These are phyloP conservation scores for Delonix regia DNA, from an alignment of 306 rosid species.

Conservation along the genomic window DNA sequence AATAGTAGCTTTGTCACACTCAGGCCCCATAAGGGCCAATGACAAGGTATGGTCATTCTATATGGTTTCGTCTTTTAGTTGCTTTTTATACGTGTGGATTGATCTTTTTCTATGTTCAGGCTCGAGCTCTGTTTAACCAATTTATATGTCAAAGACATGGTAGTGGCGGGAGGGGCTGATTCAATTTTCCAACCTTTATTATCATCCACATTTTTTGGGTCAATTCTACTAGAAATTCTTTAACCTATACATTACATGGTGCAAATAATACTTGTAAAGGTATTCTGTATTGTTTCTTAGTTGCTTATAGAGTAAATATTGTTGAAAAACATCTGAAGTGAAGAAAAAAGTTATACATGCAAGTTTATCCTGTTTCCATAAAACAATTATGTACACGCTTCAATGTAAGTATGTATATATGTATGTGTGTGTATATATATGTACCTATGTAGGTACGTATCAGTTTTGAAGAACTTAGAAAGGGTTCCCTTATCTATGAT, in stretches of 20 bases:
- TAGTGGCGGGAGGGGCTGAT: constrained; percentile 80
- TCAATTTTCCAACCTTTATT: constrained; percentile 23
- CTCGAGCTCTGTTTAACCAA: constrained; percentile 84
- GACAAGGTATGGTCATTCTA: constrained; percentile 68
- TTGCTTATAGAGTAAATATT: constrained; percentile 43
- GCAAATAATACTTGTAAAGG: constrained; percentile 59
- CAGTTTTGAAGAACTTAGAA: background rate
- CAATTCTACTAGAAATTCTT: constrained; percentile 48
- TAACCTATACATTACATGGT: constrained; percentile 43
- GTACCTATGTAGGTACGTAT: no score
- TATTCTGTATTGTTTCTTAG: constrained; percentile 49
- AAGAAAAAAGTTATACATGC: constrained; percentile 47
- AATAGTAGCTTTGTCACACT: constrained; percentile 77
- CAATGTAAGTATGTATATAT: no score
- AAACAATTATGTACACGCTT: background rate
- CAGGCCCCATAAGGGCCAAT: constrained; percentile 92
- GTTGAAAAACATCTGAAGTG: constrained; percentile 33
- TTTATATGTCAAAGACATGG: constrained; percentile 93
- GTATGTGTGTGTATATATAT: background rate
- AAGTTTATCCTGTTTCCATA: constrained; percentile 31
- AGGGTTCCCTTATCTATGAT: background rate
- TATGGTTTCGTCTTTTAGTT: constrained; percentile 24
- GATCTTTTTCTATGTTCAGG: constrained; percentile 52
- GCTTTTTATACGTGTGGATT: constrained; percentile 15
- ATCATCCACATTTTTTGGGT: constrained; percentile 46